Evolutionary conservation across 176 grass and related monocot genomes (phyloP).

Genomic region (Carex kokanica): DNA sequence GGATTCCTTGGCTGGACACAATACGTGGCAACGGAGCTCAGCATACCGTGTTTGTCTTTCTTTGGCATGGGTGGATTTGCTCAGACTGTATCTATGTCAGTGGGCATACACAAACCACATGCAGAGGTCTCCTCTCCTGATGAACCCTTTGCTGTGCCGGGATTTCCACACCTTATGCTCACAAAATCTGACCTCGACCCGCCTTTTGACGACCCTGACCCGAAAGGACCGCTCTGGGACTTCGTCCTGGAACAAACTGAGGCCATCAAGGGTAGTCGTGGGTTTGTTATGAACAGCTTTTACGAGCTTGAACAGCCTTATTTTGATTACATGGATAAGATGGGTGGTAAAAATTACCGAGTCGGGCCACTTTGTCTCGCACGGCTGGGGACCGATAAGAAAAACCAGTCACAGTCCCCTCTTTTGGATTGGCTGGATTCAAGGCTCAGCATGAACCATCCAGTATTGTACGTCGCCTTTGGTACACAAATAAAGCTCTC

Average conservation of each 20-base stretch:
- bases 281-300: slow-evolving; percentile 45
- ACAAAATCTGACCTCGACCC: slow-evolving; percentile 28
- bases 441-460: slow-evolving; percentile 27
- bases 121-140: slow-evolving; percentile 21
- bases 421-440: slow-evolving; percentile 37
- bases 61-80: slow-evolving; percentile 41
- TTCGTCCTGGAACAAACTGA: neutral
- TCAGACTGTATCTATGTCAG: neutral
- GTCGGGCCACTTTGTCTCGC: slow-evolving; percentile 48
- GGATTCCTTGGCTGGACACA: slow-evolving; percentile 43
- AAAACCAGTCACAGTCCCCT: neutral
- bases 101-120: slow-evolving; percentile 11
- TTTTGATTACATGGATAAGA: slow-evolving; percentile 21
- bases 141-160: slow-evolving; percentile 35
- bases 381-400: neutral
- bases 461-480: slow-evolving; percentile 51
- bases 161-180: slow-evolving; percentile 27
- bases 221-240: slow-evolving; percentile 32
- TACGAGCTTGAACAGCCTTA: slow-evolving; percentile 39
- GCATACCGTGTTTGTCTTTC: slow-evolving; percentile 30
- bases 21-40: slow-evolving; percentile 32
- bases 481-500: slow-evolving; percentile 47
- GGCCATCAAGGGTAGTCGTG: neutral
- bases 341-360: slow-evolving; percentile 18
- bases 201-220: slow-evolving; percentile 47